phyloP scores from a whole-genome alignment of 78 protist species.

The Chrysochromulina tobinii region DNA sequence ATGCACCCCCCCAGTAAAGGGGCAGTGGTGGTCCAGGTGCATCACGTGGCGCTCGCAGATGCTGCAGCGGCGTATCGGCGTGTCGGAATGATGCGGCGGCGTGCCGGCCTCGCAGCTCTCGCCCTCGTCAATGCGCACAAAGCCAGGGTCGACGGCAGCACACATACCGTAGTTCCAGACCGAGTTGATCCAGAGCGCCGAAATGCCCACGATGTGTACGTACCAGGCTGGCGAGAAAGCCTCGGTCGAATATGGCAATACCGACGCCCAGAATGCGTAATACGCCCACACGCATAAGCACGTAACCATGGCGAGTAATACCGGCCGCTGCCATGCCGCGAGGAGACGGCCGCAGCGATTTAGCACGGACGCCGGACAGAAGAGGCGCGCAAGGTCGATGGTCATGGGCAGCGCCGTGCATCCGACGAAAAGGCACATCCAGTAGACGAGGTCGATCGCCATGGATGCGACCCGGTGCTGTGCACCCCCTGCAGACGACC shows the following conservation, averaged over 20 bases:
- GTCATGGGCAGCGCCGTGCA: neutral
- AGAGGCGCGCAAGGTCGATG: neutral
- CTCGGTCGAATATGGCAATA: neutral
- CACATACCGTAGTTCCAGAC: neutral
- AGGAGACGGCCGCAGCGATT: neutral
- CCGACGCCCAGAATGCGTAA: neutral
- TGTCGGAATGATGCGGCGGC: neutral
- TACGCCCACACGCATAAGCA: neutral
- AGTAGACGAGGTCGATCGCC: neutral
- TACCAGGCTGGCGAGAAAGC: neutral
- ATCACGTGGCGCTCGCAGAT: neutral
- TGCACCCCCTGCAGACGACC: too few species aligned
- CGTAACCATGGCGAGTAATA: neutral
- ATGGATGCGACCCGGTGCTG: too few species aligned
- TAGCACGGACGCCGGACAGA: too few species aligned
- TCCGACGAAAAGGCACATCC: neutral
- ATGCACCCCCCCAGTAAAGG: constrained; percentile 18
- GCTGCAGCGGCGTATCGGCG: neutral
- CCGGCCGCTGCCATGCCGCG: neutral
- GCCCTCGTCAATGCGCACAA: too few species aligned
- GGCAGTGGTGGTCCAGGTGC: neutral
- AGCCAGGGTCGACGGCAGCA: neutral
- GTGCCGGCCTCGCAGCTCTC: too few species aligned
- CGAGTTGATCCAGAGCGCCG: neutral
- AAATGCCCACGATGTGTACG: neutral